Evolutionary conservation across 257 asterid species (phyloP).

Genomic region (Asclepias syriaca): DNA sequence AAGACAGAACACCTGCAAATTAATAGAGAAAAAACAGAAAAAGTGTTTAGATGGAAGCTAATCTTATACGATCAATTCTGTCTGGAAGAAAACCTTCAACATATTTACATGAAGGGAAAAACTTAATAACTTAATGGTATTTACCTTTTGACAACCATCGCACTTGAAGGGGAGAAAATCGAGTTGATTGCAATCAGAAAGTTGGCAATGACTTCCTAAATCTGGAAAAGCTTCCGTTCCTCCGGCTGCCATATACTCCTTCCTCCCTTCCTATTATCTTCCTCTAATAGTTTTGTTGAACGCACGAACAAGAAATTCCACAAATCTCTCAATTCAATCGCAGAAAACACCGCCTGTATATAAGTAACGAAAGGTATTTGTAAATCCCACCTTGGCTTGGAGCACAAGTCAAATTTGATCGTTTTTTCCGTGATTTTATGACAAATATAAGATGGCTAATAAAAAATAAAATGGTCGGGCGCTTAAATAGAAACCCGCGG

Average conservation of each 20-base stretch:
- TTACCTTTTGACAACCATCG: conserved; percentile 52
- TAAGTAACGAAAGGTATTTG: background rate
- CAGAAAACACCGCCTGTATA: background rate
- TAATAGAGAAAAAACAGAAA: background rate
- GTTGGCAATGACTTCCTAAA: conserved; percentile 79
- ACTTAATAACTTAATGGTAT: no score
- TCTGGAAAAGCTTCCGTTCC: conserved; percentile 95
- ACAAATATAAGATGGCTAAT: no score
- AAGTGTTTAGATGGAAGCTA: background rate
- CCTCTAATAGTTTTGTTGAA: background rate
- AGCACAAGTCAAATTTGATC: conserved; percentile 22
- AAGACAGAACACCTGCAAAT: conserved; percentile 48
- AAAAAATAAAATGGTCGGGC: no score
- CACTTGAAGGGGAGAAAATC: conserved; percentile 92
- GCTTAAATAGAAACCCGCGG: no score
- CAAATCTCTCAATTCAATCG: background rate
- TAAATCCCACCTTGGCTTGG: conserved; percentile 31
- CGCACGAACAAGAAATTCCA: background rate
- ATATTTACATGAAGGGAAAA: background rate
- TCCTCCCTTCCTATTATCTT: background rate
- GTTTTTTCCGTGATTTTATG: background rate
- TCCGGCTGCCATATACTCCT: conserved; percentile 31
- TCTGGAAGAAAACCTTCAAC: background rate
- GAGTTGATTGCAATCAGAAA: conserved; percentile 64
- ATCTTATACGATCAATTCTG: background rate